A percentile compares a stretch with the other conserved stretches of the same genome.
Conservation (phyloP, 139 green algal species). For the Parachlorella kessleri region DNA sequence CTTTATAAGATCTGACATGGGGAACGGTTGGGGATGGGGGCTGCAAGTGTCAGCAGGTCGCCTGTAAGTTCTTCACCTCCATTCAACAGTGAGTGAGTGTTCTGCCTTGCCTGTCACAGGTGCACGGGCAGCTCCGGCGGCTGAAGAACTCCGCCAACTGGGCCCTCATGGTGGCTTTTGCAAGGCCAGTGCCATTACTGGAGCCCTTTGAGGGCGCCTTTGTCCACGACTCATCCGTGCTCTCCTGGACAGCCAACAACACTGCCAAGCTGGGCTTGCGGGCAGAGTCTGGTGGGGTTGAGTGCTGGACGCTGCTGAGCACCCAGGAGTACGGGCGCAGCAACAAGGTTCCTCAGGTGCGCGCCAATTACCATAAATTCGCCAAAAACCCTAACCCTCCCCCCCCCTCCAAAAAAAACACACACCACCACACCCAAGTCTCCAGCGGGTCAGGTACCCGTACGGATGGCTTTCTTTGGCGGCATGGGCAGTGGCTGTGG, state of each 20-base stretch:
- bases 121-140: constrained; percentile 61
- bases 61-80: no score
- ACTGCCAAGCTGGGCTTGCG: constrained; percentile 63
- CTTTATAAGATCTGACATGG: no score
- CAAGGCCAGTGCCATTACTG: constrained; percentile 39
- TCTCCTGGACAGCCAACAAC: constrained; percentile 81
- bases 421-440: no score
- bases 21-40: no score
- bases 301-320: constrained; percentile 86
- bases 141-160: constrained; percentile 70
- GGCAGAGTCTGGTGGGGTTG: constrained; percentile 2
- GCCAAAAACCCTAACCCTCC: no score
- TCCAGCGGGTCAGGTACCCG: not conserved
- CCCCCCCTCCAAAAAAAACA: no score
- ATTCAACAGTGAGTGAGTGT: no score
- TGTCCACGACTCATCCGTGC: constrained; percentile 43
- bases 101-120: no score
- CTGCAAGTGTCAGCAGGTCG: no score
- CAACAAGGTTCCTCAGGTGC: constrained; percentile 43
- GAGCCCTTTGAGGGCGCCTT: constrained; percentile 63
- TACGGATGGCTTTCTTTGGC: not conserved
- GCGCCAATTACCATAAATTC: no score
- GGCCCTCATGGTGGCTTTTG: constrained; percentile 75
- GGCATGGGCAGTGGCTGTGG: not conserved
- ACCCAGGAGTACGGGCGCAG: constrained; percentile 66